These are phyloP conservation scores for Pseudodiploospora longispora DNA, from an alignment of 2,329 filamentous ascomycete genomes.

Conservation along the genomic window DNA sequence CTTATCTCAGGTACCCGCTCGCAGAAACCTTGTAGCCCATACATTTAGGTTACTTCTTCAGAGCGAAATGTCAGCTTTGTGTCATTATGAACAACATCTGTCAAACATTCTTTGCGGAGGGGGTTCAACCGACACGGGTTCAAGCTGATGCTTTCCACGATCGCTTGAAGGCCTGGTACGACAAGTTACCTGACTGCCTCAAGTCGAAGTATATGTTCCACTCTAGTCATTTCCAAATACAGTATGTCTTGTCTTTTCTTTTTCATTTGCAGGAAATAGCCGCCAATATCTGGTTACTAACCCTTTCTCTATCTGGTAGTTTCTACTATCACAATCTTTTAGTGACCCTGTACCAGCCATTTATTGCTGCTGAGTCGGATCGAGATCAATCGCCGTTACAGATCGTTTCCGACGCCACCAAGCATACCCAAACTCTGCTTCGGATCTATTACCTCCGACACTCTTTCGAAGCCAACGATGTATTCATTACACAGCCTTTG, in stretches of 20 bases:
- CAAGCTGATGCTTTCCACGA: conserved; percentile 13
- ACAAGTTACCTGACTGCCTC: conserved; percentile 16
- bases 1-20: conserved; percentile 27
- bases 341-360: conserved; percentile 14
- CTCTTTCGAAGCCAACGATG: conserved; percentile 22
- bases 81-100: conserved; percentile 27
- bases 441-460: conserved; percentile 24
- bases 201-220: conserved; percentile 21
- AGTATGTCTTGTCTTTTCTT: conserved; percentile 20
- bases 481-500: conserved; percentile 9
- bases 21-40: conserved; percentile 13
- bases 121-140: conserved; percentile 10
- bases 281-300: neutral
- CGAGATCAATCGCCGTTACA: conserved; percentile 2
- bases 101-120: conserved; percentile 9
- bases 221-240: conserved; percentile 27
- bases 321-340: conserved; percentile 18
- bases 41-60: conserved; percentile 20
- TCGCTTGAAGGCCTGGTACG: conserved; percentile 21
- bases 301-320: conserved; percentile 6
- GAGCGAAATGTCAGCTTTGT: conserved; percentile 19
- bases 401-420: conserved; percentile 15
- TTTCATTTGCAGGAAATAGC: neutral
- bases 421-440: conserved; percentile 16
- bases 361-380: conserved; percentile 14